A percentile compares a stretch with the other conserved stretches of the same genome.
These are phyloP conservation scores for Starmera pachycereana DNA, from an alignment of 805 yeast genomes.

Conservation along the genomic window DNA sequence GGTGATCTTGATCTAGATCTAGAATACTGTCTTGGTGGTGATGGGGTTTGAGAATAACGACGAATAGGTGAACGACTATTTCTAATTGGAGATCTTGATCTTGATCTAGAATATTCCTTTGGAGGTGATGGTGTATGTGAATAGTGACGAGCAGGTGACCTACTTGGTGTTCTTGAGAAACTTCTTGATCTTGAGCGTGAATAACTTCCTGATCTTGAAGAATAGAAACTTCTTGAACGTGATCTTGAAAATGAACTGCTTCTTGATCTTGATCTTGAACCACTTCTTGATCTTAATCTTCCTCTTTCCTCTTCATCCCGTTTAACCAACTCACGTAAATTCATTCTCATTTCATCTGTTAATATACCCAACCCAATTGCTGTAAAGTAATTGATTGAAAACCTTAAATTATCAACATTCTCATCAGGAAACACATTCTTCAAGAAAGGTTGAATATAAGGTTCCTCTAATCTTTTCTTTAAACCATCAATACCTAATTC, in stretches of 20 bases:
- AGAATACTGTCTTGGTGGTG: constrained; percentile 3
- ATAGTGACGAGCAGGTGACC: constrained; percentile 9
- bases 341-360: constrained; percentile 73
- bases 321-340: constrained; percentile 26
- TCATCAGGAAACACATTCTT: constrained; percentile 55
- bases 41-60: constrained; percentile 14
- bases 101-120: constrained; percentile 18
- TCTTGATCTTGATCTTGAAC: constrained; percentile 16
- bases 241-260: constrained; percentile 7
- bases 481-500: constrained; percentile 58
- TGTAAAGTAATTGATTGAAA: constrained; percentile 83
- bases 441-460: constrained; percentile 36
- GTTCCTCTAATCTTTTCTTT: constrained; percentile 39
- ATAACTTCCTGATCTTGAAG: constrained; percentile 7
- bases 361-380: constrained; percentile 82
- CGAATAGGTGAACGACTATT: constrained; percentile 13
- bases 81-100: constrained; percentile 9
- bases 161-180: constrained; percentile 6
- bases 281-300: constrained; percentile 6
- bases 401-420: constrained; percentile 47
- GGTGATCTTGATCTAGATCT: constrained; percentile 2
- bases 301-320: constrained; percentile 9
- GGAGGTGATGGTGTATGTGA: constrained; percentile 11
- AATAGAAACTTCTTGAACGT: constrained; percentile 6
- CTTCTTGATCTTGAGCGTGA: constrained; percentile 13